Evolutionary conservation across 2,329 filamentous ascomycete genomes (phyloP).

Genomic region (Phialophora chinensis): DNA sequence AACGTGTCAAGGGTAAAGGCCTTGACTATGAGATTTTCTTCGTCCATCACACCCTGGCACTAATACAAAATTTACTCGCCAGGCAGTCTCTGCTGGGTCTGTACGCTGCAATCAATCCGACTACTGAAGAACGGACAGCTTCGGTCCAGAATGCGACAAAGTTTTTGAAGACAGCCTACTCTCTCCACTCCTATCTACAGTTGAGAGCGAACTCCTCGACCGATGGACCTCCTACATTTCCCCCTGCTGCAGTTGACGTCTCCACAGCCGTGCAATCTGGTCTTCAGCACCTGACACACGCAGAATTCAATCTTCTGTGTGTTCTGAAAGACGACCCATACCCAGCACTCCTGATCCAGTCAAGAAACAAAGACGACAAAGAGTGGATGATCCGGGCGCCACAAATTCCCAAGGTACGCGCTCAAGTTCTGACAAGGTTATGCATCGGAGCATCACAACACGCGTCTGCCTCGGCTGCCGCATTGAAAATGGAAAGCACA

Average conservation of each 20-base stretch:
- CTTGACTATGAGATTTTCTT: slow-evolving; percentile 86
- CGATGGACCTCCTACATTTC: slow-evolving; percentile 49
- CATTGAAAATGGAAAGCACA: slow-evolving; percentile 52
- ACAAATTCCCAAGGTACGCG: slow-evolving; percentile 84
- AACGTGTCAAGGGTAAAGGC: slow-evolving; percentile 72
- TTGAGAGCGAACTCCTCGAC: slow-evolving; percentile 53
- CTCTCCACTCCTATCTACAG: slow-evolving; percentile 73
- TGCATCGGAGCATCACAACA: slow-evolving; percentile 90
- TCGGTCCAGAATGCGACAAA: slow-evolving; percentile 77
- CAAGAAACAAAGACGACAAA: slow-evolving; percentile 78
- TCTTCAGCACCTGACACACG: slow-evolving; percentile 67
- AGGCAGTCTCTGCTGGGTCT: slow-evolving; percentile 74
- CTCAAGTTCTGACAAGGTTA: slow-evolving; percentile 83
- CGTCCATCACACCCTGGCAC: slow-evolving; percentile 75
- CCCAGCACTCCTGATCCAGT: slow-evolving; percentile 78
- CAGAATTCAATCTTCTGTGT: slow-evolving; percentile 87
- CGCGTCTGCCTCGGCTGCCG: slow-evolving; percentile 71
- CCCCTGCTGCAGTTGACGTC: slow-evolving; percentile 52
- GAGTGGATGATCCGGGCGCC: slow-evolving; percentile 98
- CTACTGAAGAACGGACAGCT: slow-evolving; percentile 68
- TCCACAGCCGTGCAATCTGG: slow-evolving; percentile 51
- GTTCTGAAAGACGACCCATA: slow-evolving; percentile 96
- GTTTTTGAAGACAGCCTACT: slow-evolving; percentile 76
- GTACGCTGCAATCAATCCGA: slow-evolving; percentile 68
- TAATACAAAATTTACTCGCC: slow-evolving; percentile 74